phyloP scores from a whole-genome alignment of 208 protist genomes.

The Acanthamoeba triangularis region DNA sequence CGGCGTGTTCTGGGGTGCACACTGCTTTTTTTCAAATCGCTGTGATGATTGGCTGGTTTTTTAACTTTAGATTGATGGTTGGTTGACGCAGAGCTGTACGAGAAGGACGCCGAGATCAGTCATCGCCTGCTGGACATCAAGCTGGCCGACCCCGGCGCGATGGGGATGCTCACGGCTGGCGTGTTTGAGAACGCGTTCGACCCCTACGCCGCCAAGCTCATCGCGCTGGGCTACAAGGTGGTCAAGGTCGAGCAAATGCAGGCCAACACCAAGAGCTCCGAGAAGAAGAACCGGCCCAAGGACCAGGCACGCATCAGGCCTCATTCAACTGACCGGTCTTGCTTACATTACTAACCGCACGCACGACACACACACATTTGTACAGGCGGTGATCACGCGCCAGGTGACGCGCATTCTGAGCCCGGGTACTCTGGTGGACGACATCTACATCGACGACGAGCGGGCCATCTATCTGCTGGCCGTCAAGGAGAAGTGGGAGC shows the following conservation, averaged over 20 bases:
- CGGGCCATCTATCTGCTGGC: conserved; percentile 80
- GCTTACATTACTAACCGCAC: neutral
- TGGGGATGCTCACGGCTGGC: conserved; percentile 89
- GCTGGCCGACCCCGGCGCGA: conserved; percentile 80
- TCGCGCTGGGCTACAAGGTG: conserved; percentile 78
- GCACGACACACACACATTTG: too few species aligned
- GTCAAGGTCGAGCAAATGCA: conserved; percentile 51
- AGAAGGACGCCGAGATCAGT: conserved; percentile 86
- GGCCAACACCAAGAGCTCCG: neutral
- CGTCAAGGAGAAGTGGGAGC: conserved; percentile 74
- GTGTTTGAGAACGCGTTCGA: conserved; percentile 81
- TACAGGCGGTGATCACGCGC: conserved; percentile 14
- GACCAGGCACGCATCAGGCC: neutral
- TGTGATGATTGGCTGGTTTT: neutral
- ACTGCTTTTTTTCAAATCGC: neutral
- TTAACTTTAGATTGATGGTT: neutral
- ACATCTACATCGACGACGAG: conserved; percentile 71
- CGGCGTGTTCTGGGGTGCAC: conserved; percentile 87
- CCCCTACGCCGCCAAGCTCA: conserved; percentile 83
- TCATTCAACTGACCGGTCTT: neutral
- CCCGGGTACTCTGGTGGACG: conserved; percentile 84
- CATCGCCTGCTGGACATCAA: conserved; percentile 81
- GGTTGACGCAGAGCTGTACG: conserved; percentile 82
- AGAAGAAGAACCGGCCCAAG: conserved; percentile 19
- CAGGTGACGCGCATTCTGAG: conserved; percentile 83